Evolutionary conservation across 345 rosid genomes (phyloP), one percentile per base, ranked within the genome.

Genomic region (Populus alba): DNA sequence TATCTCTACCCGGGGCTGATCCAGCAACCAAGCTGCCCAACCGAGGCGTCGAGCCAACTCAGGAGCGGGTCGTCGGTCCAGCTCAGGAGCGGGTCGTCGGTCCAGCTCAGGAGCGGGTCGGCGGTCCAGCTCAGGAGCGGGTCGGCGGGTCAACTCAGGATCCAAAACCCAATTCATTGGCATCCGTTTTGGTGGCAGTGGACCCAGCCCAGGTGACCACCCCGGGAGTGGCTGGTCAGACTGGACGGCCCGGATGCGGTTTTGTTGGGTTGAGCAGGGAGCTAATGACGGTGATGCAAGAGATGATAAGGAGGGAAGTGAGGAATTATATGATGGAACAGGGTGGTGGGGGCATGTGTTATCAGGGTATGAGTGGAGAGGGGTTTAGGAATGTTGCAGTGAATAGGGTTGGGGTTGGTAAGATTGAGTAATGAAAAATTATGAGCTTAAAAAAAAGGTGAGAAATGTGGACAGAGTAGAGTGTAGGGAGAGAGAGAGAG

Each of bases 271-370:
- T 91, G 16, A 87, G 86, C 39, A 78, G 87, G 23, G 98, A 95
- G 70, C 89, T 95, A 53, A 87, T 91, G 91, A 86, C 85, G 77
- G 93, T 91, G 85, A 84, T 95, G 87, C 97, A 95, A n/a, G 99
- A 95, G 66, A 95, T 95, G 98, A 88, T 95, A 74, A 93, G 83
- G 81, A 85, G 72, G 74, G 99, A 95, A 81, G 98, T 95, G 82
- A 91, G 91, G 84, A 91, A 80, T 70, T 95, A 92, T 81, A 91
- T 95, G 98, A 78, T 86, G 79, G 95, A 89, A 78, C 87, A 88
- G 76, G 8, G 75, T 10, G 67, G 70, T 13, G 83, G 78, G 8
- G 83, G 87, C 9, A 79, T 90, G 88, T 91, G 90, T 81, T 90
- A 38, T 83, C 89, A 86, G 76, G 86, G 73, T 49, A 87, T 84